Percentiles rank a stretch among this genome's conserved stretches.
phyloP scores from a whole-genome alignment of 345 rosid species.

The Aegle marmelos region DNA sequence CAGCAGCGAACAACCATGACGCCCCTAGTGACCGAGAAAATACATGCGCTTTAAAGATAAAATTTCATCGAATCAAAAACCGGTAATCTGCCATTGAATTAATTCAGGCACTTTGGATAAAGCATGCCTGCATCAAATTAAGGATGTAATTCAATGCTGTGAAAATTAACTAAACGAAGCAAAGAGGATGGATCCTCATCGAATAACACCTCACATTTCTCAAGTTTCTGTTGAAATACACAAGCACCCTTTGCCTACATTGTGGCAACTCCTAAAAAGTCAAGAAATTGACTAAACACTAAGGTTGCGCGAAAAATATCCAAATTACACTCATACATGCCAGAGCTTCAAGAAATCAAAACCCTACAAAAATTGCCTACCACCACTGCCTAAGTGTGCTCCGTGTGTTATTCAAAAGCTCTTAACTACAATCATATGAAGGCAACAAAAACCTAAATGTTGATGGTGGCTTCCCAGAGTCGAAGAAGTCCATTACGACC shows the following conservation, averaged over 20 bases:
- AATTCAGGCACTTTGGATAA: neutral
- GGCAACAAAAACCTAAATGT: conserved; percentile 42
- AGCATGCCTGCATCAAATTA: neutral
- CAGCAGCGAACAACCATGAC: neutral
- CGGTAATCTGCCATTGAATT: too few species aligned
- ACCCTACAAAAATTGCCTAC: neutral
- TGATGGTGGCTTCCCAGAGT: conserved; percentile 99
- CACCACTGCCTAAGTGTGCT: neutral
- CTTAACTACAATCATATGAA: neutral
- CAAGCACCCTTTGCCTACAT: neutral
- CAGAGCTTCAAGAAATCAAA: neutral
- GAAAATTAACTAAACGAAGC: too few species aligned
- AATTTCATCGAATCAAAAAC: too few species aligned
- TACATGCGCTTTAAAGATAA: too few species aligned
- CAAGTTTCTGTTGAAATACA: neutral
- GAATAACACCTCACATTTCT: neutral
- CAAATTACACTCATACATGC: neutral
- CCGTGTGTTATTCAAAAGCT: neutral
- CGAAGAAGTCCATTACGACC: conserved; percentile 95
- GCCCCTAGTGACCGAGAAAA: too few species aligned
- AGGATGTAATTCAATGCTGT: too few species aligned
- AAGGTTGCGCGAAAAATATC: neutral
- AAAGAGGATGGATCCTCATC: too few species aligned
- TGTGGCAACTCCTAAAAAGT: neutral
- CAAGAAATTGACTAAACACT: neutral